A percentile compares a stretch with the other conserved stretches of the same genome.
phyloP scores from a whole-genome alignment of 2,329 filamentous ascomycete genomes.

The Talaromyces sp. region DNA sequence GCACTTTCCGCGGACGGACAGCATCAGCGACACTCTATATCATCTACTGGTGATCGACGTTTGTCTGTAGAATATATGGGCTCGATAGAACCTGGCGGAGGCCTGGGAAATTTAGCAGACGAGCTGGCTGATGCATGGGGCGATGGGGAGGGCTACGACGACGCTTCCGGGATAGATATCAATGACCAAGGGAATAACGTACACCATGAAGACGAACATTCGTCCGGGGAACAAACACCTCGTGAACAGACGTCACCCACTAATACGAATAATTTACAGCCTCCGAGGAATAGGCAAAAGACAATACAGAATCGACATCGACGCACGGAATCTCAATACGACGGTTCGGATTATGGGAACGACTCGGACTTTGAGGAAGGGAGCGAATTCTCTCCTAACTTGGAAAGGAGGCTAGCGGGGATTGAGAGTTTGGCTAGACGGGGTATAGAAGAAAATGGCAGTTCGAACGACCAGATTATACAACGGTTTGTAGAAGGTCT shows the following conservation, averaged over 20 bases:
- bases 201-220: constrained; percentile 26
- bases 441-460: constrained; percentile 52
- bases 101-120: constrained; percentile 60
- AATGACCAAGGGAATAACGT: constrained; percentile 28
- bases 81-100: constrained; percentile 37
- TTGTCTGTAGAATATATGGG: constrained; percentile 40
- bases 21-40: constrained; percentile 35
- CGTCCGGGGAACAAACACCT: constrained; percentile 29
- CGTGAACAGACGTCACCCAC: constrained; percentile 18
- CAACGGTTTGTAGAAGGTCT: constrained; percentile 51
- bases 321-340: constrained; percentile 48
- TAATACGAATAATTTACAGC: constrained; percentile 25
- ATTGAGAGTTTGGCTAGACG: constrained; percentile 54
- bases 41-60: constrained; percentile 34
- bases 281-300: constrained; percentile 39
- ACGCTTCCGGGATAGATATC: constrained; percentile 36
- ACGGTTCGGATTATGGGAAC: constrained; percentile 57
- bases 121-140: constrained; percentile 61
- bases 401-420: constrained; percentile 54
- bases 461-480: constrained; percentile 51
- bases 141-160: constrained; percentile 48
- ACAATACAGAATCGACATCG: constrained; percentile 34
- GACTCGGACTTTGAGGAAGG: constrained; percentile 54
- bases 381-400: constrained; percentile 51
- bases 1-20: constrained; percentile 39